phyloP scores from a whole-genome alignment of 371 early-diverging fungal genomes.

The Rhizomucor miehei region DNA sequence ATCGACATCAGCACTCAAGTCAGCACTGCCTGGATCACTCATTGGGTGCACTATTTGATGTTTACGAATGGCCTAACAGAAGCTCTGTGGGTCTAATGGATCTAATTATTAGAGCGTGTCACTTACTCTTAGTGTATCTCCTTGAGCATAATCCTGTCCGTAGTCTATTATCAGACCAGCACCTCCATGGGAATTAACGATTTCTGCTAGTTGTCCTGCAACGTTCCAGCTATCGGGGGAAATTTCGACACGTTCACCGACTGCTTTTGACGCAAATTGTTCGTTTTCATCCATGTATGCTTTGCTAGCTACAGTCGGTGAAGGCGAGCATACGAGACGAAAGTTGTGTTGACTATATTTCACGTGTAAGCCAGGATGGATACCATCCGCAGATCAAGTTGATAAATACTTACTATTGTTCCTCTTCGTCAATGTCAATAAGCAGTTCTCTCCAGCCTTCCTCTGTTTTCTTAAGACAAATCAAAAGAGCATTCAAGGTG shows the following conservation, averaged over 20 bases:
- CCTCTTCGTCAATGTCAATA: constrained; percentile 77
- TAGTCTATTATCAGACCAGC: constrained; percentile 89
- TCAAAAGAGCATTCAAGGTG: not conserved
- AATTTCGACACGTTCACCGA: constrained; percentile 82
- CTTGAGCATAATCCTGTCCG: constrained; percentile 76
- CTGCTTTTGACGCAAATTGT: constrained; percentile 37
- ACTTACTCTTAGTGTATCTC: constrained; percentile 80
- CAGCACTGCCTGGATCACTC: constrained; percentile 78
- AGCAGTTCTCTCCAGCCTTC: constrained; percentile 89
- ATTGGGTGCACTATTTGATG: constrained; percentile 83
- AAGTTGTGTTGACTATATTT: constrained; percentile 67
- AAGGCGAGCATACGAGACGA: constrained; percentile 70
- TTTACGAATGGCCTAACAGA: constrained; percentile 72
- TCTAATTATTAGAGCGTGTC: not conserved
- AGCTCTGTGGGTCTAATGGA: not conserved
- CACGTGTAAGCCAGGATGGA: not conserved
- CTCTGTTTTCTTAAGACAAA: constrained; percentile 54
- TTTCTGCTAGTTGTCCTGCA: constrained; percentile 61
- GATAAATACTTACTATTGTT: constrained; percentile 37
- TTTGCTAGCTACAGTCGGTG: constrained; percentile 64
- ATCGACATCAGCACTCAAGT: constrained; percentile 93
- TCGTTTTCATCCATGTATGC: constrained; percentile 49
- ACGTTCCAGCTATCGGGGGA: constrained; percentile 76
- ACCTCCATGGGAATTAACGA: constrained; percentile 64
- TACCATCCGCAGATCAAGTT: not conserved